phyloP scores from a whole-genome alignment of 352 stramenopile species.

The Pythium phragmitis region DNA sequence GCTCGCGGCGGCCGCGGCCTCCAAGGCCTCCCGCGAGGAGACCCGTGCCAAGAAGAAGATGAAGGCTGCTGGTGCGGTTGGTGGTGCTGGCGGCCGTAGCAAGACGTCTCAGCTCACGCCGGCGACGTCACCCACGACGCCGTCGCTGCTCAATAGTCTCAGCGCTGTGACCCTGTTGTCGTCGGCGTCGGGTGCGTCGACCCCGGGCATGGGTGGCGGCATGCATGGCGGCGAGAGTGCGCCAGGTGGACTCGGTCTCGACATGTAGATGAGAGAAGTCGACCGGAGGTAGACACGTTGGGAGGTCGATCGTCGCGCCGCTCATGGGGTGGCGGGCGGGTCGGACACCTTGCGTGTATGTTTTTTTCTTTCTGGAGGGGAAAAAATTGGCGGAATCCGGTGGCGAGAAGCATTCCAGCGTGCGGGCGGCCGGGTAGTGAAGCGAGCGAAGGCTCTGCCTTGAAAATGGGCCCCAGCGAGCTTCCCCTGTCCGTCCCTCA shows the following conservation, averaged over 20 bases:
- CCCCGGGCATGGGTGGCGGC: conserved; percentile 3
- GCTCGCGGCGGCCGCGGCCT: conserved; percentile 13
- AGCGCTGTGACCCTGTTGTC: conserved; percentile 27
- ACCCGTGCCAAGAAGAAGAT: conserved; percentile 15
- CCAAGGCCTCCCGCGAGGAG: conserved; percentile 22
- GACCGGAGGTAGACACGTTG: neutral
- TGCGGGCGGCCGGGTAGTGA: neutral
- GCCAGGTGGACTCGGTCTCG: conserved; percentile 14
- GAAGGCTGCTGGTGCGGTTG: conserved; percentile 1
- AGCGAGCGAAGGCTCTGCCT: conserved; percentile 7
- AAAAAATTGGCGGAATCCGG: conserved; percentile 18
- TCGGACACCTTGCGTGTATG: conserved; percentile 5
- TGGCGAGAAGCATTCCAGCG: neutral
- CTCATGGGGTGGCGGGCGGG: conserved; percentile 14
- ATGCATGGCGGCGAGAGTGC: conserved; percentile 15
- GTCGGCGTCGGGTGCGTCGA: conserved; percentile 14
- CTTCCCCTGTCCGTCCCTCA: neutral
- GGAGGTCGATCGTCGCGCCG: conserved; percentile 6
- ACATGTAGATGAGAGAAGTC: conserved; percentile 5
- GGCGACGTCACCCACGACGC: conserved; percentile 27
- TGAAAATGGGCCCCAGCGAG: conserved; percentile 1
- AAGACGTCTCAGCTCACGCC: conserved; percentile 28
- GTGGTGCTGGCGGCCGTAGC: neutral
- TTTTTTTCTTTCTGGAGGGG: conserved; percentile 21
- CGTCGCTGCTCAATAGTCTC: conserved; percentile 27